Evolutionary conservation across 768 basidiomycete genomes (phyloP).

Genomic region (Artomyces pyxidatus): DNA sequence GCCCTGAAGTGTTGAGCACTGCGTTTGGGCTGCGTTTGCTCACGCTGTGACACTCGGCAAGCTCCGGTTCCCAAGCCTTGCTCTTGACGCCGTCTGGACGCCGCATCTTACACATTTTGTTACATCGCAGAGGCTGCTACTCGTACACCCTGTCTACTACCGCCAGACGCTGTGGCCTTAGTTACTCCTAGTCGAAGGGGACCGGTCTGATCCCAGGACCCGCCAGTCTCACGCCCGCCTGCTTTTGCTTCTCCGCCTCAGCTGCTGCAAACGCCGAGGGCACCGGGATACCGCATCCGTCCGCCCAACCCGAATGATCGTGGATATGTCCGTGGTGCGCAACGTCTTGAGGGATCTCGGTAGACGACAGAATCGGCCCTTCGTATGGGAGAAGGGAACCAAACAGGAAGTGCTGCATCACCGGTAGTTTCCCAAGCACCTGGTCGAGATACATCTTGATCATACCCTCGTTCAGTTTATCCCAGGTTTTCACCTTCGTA

Average conservation of each 20-base stretch:
- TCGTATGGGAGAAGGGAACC: conserved; percentile 71
- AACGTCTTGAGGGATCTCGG: conserved; percentile 25
- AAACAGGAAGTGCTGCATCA: conserved; percentile 94
- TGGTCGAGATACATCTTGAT: conserved; percentile 97
- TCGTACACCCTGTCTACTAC: too few relatives aligned
- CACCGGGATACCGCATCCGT: conserved; percentile 87
- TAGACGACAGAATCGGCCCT: conserved; percentile 40
- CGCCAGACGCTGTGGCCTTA: too few relatives aligned
- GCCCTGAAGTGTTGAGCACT: neutral
- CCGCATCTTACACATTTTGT: too few relatives aligned
- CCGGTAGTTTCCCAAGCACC: conserved; percentile 90
- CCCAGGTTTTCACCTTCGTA: conserved; percentile 77
- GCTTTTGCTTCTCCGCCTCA: conserved; percentile 35
- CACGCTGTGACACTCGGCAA: neutral
- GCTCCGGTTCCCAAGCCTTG: conserved; percentile 2
- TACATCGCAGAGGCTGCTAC: too few relatives aligned
- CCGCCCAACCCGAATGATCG: conserved; percentile 63
- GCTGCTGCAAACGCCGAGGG: conserved; percentile 74
- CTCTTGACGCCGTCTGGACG: too few relatives aligned
- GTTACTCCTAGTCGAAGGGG: conserved; percentile 55
- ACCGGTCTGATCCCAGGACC: conserved; percentile 68
- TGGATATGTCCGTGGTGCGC: conserved; percentile 46
- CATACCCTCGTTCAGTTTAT: conserved; percentile 95
- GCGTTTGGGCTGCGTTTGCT: neutral
- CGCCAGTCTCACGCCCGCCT: conserved; percentile 31